These are phyloP conservation scores for Beta vulgaris DNA, from an alignment of 148 eudicot species.

Conservation along the genomic window DNA sequence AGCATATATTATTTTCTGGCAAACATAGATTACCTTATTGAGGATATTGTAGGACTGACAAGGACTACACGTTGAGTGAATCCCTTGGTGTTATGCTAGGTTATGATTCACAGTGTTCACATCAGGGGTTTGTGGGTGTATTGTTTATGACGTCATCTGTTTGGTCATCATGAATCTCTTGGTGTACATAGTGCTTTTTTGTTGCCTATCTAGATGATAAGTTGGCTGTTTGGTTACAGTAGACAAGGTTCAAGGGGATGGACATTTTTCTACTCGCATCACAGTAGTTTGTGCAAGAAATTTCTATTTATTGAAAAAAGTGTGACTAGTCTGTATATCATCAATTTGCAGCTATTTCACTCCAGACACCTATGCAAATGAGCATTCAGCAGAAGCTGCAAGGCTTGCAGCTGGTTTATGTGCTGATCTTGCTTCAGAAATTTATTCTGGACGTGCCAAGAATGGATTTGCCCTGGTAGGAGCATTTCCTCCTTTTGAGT, in stretches of 20 bases:
- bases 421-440: constrained; percentile 85
- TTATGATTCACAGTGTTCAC: not conserved
- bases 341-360: constrained; percentile 75
- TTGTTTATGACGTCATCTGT: no score
- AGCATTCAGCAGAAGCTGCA: constrained; percentile 91
- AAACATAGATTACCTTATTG: not conserved
- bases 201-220: not conserved
- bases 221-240: not conserved
- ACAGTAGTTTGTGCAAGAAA: no score
- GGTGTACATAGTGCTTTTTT: not conserved
- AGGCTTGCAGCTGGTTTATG: constrained; percentile 98
- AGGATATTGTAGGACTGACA: not conserved
- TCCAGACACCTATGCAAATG: constrained; percentile 92
- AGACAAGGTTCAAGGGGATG: no score
- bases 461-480: constrained; percentile 99
- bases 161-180: not conserved
- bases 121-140: not conserved
- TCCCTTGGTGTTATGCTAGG: not conserved
- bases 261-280: no score
- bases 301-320: no score
- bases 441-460: constrained; percentile 66
- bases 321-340: constrained; percentile 4
- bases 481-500: constrained; percentile 7
- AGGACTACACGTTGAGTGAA: not conserved
- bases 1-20: not conserved